phyloP scores from a whole-genome alignment of 2,329 filamentous ascomycete species.

The Helotiales sp. region DNA sequence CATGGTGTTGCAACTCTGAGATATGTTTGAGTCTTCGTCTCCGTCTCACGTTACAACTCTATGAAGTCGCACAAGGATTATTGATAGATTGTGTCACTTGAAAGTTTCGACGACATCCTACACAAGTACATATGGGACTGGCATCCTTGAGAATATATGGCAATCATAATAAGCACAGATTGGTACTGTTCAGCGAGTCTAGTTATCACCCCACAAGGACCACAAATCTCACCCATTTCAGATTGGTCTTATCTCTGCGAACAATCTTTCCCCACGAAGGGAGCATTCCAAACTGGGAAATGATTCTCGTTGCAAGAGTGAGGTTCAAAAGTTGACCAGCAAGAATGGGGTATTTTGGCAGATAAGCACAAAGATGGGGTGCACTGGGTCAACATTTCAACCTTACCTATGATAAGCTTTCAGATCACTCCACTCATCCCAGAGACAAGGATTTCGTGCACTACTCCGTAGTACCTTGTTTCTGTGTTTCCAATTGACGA shows the following conservation, averaged over 20 bases:
- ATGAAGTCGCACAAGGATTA: neutral
- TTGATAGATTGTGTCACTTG: neutral
- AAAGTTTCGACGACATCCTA: neutral
- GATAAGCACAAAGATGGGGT: neutral
- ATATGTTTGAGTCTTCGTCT: neutral
- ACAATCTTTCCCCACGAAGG: neutral
- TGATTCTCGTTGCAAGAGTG: neutral
- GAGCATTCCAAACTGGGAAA: neutral
- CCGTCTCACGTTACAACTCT: neutral
- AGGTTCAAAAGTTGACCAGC: neutral
- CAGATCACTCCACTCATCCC: neutral
- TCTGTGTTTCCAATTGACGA: neutral
- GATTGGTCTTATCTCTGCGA: neutral
- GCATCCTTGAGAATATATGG: too few species aligned
- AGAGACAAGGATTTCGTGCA: neutral
- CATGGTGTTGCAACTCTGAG: neutral
- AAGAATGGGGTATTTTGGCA: neutral
- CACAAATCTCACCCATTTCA: neutral
- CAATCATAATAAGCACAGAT: too few species aligned
- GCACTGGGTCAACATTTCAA: neutral
- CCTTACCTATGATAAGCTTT: neutral
- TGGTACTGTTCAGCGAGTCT: too few species aligned
- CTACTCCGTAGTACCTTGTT: neutral
- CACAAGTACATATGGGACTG: neutral
- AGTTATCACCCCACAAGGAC: neutral